phyloP scores from a whole-genome alignment of 768 basidiomycete genomes.

The Aureoboletus auriporus region DNA sequence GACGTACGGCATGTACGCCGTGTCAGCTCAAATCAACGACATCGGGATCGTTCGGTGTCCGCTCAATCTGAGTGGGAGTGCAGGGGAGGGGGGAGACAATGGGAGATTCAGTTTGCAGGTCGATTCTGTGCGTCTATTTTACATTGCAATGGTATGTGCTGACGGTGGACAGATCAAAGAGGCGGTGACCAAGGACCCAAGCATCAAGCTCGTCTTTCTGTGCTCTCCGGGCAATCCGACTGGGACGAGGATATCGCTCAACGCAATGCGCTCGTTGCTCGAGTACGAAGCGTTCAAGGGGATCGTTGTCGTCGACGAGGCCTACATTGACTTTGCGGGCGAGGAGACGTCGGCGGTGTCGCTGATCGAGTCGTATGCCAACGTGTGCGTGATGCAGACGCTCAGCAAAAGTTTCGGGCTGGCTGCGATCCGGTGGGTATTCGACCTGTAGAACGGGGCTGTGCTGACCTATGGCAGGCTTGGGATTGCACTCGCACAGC shows the following conservation, averaged over 20 bases:
- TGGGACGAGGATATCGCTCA: constrained; percentile 77
- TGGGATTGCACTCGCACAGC: constrained; percentile 87
- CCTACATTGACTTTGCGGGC: constrained; percentile 91
- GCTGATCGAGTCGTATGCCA: constrained; percentile 77
- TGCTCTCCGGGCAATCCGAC: constrained; percentile 98
- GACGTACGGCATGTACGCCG: constrained; percentile 97
- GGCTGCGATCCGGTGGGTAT: constrained; percentile 82
- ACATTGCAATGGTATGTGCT: background rate
- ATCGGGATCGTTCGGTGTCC: constrained; percentile 75
- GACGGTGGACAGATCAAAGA: constrained; percentile 59
- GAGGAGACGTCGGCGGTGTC: constrained; percentile 57
- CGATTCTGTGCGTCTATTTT: constrained; percentile 54
- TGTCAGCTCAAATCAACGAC: constrained; percentile 95
- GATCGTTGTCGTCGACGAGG: constrained; percentile 92
- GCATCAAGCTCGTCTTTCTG: constrained; percentile 88
- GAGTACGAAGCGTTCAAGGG: constrained; percentile 84
- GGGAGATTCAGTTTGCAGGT: constrained; percentile 74
- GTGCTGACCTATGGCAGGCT: constrained; percentile 45
- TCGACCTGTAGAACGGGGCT: background rate
- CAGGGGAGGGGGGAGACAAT: constrained; percentile 69
- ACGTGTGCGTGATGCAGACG: constrained; percentile 94
- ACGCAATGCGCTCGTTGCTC: constrained; percentile 62
- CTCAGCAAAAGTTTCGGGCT: constrained; percentile 95
- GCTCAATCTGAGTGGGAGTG: constrained; percentile 51
- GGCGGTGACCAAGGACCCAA: constrained; percentile 61